These are phyloP conservation scores for Citrus glauca DNA, from an alignment of 345 rosid species.

Conservation along the genomic window DNA sequence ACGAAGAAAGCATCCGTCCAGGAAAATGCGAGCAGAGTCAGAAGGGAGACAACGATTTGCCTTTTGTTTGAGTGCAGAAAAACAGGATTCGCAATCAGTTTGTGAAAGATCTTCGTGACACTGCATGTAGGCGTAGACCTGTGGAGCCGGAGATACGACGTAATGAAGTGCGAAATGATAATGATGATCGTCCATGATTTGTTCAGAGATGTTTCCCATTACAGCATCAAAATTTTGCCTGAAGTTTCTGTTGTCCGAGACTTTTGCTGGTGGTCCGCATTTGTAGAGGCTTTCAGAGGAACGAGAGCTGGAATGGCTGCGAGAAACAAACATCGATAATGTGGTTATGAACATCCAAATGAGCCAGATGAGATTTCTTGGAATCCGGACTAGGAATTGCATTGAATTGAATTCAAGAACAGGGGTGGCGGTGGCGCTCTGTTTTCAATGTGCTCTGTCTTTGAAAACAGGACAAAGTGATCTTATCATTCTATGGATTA, in stretches of 20 bases:
- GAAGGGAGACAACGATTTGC: slow-evolving; percentile 30
- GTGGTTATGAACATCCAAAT: neutral
- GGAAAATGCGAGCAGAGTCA: slow-evolving; percentile 47
- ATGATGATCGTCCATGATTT: neutral
- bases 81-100: slow-evolving; percentile 43
- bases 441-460: neutral
- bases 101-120: slow-evolving; percentile 44
- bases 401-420: slow-evolving; percentile 24
- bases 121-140: slow-evolving; percentile 34
- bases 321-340: neutral
- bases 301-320: neutral
- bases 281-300: neutral
- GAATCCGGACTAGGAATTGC: slow-evolving; percentile 20
- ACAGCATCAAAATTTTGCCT: slow-evolving; percentile 6
- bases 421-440: neutral
- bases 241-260: neutral
- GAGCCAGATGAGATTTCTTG: slow-evolving; percentile 6
- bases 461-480: slow-evolving; percentile 2
- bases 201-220: slow-evolving; percentile 11
- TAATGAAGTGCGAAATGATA: slow-evolving; percentile 16
- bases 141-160: slow-evolving; percentile 23
- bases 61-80: slow-evolving; percentile 22
- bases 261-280: slow-evolving; percentile 5
- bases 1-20: slow-evolving; percentile 70
- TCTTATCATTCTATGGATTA: neutral